Evolutionary conservation across 768 basidiomycete species (phyloP), one percentile per base, ranked within the genome.

Genomic region (Termitomyces sp.): DNA sequence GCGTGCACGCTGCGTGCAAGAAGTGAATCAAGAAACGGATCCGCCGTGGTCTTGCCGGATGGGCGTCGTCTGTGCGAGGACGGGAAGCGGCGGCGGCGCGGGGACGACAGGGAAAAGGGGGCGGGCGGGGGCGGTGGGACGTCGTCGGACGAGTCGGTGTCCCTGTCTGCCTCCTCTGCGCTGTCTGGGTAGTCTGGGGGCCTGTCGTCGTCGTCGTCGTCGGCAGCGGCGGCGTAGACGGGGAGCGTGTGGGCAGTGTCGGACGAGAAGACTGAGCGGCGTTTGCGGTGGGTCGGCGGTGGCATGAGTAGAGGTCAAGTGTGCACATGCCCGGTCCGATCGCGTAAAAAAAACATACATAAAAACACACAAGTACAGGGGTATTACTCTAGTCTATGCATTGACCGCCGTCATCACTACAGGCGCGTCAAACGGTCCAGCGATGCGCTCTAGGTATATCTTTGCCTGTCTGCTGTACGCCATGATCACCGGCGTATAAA

Each of bases 1-100:
- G 91, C 91, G 71, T 91, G 85, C 14, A 93, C 89, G 63, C 89
- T 91, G 62, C 91, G 84, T 59, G 85, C 89, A 1, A 93, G 79
- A 16, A 93, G 76, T n/a, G 86, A 80, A 71, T 93, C 92, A 30
- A 92, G 79, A 65, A 81, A 85, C 13, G 82, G 80, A 68, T 88
- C 86, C 1, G 51, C 74, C 69, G 35, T 23, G 33, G 4, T 71
- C 65, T 59, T 69, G 67, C n/a, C 52, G 20, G 74, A 75, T 4
- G 69, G 35, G 33, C 51, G 51, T 30, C 43, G 23, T 48, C 67
- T 16, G 68, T 64, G 32, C 8, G 23, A 18, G 48, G 55, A 59
- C 36, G 66, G 55, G 54, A 70, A 65, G 35, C 72, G 69, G 20
- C 68, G 50, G 41, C 40, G 40, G 16, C 40, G 71, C 6, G 77